Conservation (phyloP, 805 yeast species). For the Teunomyces funiuensis region DNA sequence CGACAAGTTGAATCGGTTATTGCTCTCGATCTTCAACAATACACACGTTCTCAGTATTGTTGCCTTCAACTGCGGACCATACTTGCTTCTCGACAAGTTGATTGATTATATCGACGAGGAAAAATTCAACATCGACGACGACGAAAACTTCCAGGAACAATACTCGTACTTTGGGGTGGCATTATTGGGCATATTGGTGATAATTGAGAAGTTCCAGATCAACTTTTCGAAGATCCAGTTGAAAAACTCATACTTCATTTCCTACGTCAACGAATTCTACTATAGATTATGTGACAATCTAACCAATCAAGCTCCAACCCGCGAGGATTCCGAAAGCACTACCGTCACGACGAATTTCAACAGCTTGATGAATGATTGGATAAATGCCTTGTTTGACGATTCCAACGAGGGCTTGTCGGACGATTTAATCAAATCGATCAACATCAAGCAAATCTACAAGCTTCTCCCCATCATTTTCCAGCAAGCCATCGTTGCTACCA, state of each 20-base stretch:
- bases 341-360: slow-evolving; percentile 34
- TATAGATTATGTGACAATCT: slow-evolving; percentile 31
- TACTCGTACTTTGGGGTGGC: slow-evolving; percentile 69
- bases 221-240: slow-evolving; percentile 24
- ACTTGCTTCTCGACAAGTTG: slow-evolving; percentile 14
- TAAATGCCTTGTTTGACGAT: slow-evolving; percentile 71
- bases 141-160: slow-evolving; percentile 60
- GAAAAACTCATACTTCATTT: slow-evolving; percentile 31
- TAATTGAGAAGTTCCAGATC: slow-evolving; percentile 25
- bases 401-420: slow-evolving; percentile 75
- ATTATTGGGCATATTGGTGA: slow-evolving; percentile 36
- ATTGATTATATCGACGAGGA: slow-evolving; percentile 18
- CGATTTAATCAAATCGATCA: slow-evolving; percentile 66
- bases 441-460: slow-evolving; percentile 64
- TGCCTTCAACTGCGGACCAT: slow-evolving; percentile 10
- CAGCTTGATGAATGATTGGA: slow-evolving; percentile 60
- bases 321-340: slow-evolving; percentile 25
- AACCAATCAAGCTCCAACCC: slow-evolving; percentile 18
- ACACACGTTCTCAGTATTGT: slow-evolving; percentile 18
- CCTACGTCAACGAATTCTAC: slow-evolving; percentile 34
- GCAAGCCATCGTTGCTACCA: slow-evolving; percentile 65
- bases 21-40: slow-evolving; percentile 11
- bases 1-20: slow-evolving; percentile 27
- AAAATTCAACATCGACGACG: slow-evolving; percentile 40
- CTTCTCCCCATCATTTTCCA: slow-evolving; percentile 73